A percentile compares a stretch with the other conserved stretches of the same genome.
These are phyloP conservation scores for Pythium pyrilobum DNA, from an alignment of 352 stramenopile genomes.

Conservation along the genomic window DNA sequence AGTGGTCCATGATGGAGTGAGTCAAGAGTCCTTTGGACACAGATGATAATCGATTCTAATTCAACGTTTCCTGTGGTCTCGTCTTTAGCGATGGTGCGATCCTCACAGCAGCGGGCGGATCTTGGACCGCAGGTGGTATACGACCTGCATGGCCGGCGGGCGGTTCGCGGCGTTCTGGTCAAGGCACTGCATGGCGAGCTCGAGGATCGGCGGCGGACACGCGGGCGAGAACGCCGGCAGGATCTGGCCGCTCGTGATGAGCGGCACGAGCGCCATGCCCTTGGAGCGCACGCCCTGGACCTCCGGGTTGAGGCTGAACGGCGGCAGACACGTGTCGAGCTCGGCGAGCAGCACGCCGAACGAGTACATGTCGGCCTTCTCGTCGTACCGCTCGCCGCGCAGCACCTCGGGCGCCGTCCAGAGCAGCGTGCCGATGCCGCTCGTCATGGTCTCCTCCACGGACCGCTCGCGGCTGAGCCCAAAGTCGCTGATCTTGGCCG, in stretches of 20 bases:
- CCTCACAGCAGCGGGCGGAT: conserved; percentile 11
- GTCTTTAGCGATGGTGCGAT: not conserved
- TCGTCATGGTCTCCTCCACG: not conserved
- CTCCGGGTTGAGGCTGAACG: conserved; percentile 15
- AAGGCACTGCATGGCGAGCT: conserved; percentile 28
- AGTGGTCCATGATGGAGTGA: conserved; percentile 6
- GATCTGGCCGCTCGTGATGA: conserved; percentile 27
- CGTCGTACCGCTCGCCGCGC: conserved; percentile 62
- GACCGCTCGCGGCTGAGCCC: conserved; percentile 5
- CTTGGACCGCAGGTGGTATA: conserved; percentile 17
- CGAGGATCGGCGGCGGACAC: conserved; percentile 20
- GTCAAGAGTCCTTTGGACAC: too few species aligned
- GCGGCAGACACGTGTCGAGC: conserved; percentile 20
- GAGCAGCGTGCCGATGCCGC: not conserved
- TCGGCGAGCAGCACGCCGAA: conserved; percentile 71
- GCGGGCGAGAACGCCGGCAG: conserved; percentile 26
- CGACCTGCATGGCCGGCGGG: conserved; percentile 20
- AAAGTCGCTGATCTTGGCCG: conserved; percentile 28
- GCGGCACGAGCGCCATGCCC: conserved; percentile 21
- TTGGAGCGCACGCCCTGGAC: not conserved
- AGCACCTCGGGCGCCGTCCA: conserved; percentile 55
- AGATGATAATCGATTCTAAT: too few species aligned
- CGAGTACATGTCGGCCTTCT: conserved; percentile 71
- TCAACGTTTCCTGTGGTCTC: too few species aligned
- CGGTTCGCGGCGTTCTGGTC: conserved; percentile 26